Evolutionary conservation across 805 yeast genomes (phyloP), one percentile per base, ranked within the genome.

Genomic region (Vanderwaltozyma verrucispora): DNA sequence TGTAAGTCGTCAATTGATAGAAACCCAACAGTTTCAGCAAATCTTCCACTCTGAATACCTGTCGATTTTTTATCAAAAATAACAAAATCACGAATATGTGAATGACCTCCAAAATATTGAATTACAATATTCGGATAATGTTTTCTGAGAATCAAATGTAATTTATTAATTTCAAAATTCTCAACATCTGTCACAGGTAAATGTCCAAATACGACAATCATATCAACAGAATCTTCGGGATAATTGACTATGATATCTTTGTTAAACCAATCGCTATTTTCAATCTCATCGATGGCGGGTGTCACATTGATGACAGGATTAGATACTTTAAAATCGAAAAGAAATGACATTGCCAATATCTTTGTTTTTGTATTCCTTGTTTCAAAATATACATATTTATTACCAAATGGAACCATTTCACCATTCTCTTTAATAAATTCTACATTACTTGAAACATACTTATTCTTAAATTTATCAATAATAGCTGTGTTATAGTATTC

Each of bases 1-100:
- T n/a, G n/a, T n/a, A n/a, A n/a, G 1, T 47, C 34, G 14, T 30
- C 28, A 17, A 86, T 62, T 19, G 94, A 75, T 11, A 81, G 59
- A 71, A 87, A 89, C 0, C 97, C 97, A n/a, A 83, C 72, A 0
- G 97, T 89, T 55, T 89, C 97, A 52, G 94, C 75, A 54, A 83
- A 89, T 35, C 96, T 67, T 0, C 97, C 97, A 54, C 95, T 83
- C 62, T 89, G 95, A n/a, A 89, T 59, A 0, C 80, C 96, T 0
- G 83, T 75, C 18, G 88, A 71, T 34, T 62, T 63, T 2, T 65
- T 61, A 51, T 89, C 97, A 35, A 77, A 65, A 3, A 74, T 63
- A 7, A 74, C 70, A 57, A 80, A 89, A 58, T 89, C 97, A 43
- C 97, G 67, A 13, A 89, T 76, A 54, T 89, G 97, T 21, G 94